phyloP scores from a whole-genome alignment of 129 eudicot genomes.

The Tagetes patula region DNA sequence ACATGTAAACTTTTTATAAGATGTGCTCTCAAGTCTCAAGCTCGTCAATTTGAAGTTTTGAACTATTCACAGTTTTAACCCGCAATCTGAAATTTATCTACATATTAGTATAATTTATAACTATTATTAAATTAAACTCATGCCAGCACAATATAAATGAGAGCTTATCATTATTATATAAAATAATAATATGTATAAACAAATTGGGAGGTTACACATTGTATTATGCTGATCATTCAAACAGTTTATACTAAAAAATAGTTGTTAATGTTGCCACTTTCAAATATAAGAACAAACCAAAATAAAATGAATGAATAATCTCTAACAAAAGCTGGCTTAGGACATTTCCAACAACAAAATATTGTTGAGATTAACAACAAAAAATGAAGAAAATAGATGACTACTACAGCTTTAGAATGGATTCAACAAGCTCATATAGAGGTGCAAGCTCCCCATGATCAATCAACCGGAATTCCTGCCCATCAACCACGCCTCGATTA shows the following conservation, averaged over 20 bases:
- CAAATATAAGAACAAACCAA: not conserved
- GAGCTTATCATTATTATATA: not conserved
- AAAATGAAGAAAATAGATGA: not conserved
- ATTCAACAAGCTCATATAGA: slow-evolving; percentile 70
- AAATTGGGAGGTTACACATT: too few species aligned
- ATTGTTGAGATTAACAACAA: not conserved
- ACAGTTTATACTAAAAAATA: too few species aligned
- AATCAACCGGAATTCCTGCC: slow-evolving; percentile 78
- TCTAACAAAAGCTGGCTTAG: slow-evolving; percentile 31
- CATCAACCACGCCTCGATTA: slow-evolving; percentile 26
- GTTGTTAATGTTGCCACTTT: not conserved
- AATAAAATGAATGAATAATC: slow-evolving; percentile 28
- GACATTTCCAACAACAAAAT: slow-evolving; percentile 12
- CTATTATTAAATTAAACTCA: not conserved
- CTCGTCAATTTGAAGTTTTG: too few species aligned
- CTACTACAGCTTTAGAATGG: slow-evolving; percentile 53
- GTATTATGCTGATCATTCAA: too few species aligned
- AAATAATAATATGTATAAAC: too few species aligned
- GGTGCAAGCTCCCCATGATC: slow-evolving; percentile 87
- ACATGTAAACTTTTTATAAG: too few species aligned
- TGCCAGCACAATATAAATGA: not conserved
- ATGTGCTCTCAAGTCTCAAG: too few species aligned
- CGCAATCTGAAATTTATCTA: not conserved
- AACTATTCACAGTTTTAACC: not conserved
- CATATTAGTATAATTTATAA: not conserved